phyloP scores from a whole-genome alignment of 2,329 filamentous ascomycete species.

The Monosporascus sp. region DNA sequence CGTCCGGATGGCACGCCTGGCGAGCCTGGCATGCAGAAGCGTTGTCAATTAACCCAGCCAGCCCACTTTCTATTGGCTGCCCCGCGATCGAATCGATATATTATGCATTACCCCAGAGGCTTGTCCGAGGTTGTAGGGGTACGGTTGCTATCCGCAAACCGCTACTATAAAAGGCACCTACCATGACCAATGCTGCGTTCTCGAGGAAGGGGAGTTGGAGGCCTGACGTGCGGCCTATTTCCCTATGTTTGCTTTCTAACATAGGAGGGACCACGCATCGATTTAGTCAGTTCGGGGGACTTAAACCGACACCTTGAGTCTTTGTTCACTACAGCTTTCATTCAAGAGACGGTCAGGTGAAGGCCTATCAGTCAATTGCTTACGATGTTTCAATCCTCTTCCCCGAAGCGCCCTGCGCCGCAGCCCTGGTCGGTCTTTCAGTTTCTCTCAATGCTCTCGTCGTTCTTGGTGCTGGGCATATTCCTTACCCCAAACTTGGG shows the following conservation, averaged over 20 bases:
- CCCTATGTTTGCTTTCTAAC: no score
- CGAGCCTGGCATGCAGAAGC: not conserved
- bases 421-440: constrained; percentile 19
- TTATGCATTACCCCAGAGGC: not conserved
- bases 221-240: no score
- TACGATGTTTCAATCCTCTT: constrained; percentile 2
- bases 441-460: constrained; percentile 24
- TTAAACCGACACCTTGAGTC: no score
- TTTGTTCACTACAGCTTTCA: no score
- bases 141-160: not conserved
- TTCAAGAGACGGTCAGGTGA: no score
- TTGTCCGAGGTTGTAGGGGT: not conserved
- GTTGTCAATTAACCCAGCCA: not conserved
- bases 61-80: not conserved
- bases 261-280: no score
- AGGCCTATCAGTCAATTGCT: constrained; percentile 4
- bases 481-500: constrained; percentile 20
- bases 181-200: no score
- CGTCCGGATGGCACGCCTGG: not conserved
- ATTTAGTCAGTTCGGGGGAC: no score
- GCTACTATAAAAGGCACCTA: no score
- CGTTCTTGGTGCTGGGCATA: constrained; percentile 29
- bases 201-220: no score
- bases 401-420: constrained; percentile 10
- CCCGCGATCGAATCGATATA: not conserved